A percentile compares a stretch with the other conserved stretches of the same genome.
phyloP scores from a whole-genome alignment of 192 early-diverging fungal species.

The Entomortierella beljakovae region DNA sequence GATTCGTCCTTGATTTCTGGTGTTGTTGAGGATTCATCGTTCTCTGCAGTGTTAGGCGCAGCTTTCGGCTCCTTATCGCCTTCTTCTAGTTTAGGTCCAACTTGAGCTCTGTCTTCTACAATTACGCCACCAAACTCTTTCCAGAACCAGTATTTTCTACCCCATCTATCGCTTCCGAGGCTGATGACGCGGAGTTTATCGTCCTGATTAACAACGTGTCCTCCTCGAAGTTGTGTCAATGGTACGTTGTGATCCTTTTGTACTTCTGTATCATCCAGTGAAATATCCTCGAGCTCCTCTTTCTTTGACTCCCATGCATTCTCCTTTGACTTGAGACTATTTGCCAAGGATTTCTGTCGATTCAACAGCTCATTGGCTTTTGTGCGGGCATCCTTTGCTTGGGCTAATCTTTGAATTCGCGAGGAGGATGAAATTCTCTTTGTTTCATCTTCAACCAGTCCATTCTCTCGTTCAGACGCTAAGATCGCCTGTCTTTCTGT shows the following conservation, averaged over 20 bases:
- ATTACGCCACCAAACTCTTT: slow-evolving; percentile 48
- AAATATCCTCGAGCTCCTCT: slow-evolving; percentile 31
- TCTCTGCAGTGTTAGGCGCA: neutral
- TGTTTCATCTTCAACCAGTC: slow-evolving; percentile 7
- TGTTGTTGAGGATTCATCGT: neutral
- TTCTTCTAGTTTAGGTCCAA: slow-evolving; percentile 11
- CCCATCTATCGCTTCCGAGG: slow-evolving; percentile 49
- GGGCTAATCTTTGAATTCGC: slow-evolving; percentile 27
- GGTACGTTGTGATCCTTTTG: slow-evolving; percentile 51
- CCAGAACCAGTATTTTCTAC: slow-evolving; percentile 55
- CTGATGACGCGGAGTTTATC: slow-evolving; percentile 36
- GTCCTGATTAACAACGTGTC: slow-evolving; percentile 38
- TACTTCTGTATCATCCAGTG: slow-evolving; percentile 28
- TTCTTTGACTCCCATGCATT: slow-evolving; percentile 47
- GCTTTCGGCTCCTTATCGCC: neutral
- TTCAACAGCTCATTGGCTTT: slow-evolving; percentile 26
- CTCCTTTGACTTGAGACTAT: slow-evolving; percentile 35
- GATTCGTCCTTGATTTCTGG: neutral
- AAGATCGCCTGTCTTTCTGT: slow-evolving; percentile 29
- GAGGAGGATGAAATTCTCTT: slow-evolving; percentile 18
- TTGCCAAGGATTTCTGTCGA: slow-evolving; percentile 32
- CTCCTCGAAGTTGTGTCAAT: slow-evolving; percentile 37
- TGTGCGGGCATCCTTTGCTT: slow-evolving; percentile 36
- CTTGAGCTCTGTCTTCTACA: slow-evolving; percentile 38
- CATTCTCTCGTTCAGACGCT: slow-evolving; percentile 27